Evolutionary conservation across 78 protist genomes (phyloP).

Genomic region (Protostelium mycophagum): DNA sequence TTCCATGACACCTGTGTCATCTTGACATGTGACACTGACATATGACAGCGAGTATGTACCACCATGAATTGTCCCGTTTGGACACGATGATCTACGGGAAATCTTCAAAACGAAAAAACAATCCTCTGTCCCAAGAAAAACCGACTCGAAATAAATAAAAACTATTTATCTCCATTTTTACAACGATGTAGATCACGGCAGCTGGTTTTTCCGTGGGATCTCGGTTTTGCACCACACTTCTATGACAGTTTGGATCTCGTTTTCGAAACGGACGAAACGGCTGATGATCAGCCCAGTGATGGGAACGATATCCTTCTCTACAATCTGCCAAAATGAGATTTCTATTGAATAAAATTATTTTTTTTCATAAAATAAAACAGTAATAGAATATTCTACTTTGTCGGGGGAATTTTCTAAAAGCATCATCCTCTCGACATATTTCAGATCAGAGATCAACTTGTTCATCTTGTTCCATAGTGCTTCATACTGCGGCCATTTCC

Average conservation of each 20-base stretch:
- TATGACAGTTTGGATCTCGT: conserved; percentile 51
- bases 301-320: conserved; percentile 30
- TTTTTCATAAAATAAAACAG: background rate
- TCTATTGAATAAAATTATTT: too few relatives aligned
- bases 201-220: too few relatives aligned
- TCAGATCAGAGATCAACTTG: conserved; percentile 22
- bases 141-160: too few relatives aligned
- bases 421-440: conserved; percentile 32
- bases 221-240: conserved; percentile 22
- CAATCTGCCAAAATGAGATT: background rate
- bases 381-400: background rate
- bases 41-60: background rate
- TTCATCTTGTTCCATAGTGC: background rate
- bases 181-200: too few relatives aligned
- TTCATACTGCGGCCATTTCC: background rate
- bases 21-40: too few relatives aligned
- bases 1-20: too few relatives aligned
- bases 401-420: conserved; percentile 21
- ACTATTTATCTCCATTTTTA: too few relatives aligned
- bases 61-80: background rate
- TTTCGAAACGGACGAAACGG: conserved; percentile 43
- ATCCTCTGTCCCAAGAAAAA: too few relatives aligned
- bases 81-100: background rate
- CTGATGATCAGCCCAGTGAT: conserved; percentile 44
- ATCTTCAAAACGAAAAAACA: background rate